Evolutionary conservation across 2,329 filamentous ascomycete genomes (phyloP).

Genomic region (Exophiala aquamarina): DNA sequence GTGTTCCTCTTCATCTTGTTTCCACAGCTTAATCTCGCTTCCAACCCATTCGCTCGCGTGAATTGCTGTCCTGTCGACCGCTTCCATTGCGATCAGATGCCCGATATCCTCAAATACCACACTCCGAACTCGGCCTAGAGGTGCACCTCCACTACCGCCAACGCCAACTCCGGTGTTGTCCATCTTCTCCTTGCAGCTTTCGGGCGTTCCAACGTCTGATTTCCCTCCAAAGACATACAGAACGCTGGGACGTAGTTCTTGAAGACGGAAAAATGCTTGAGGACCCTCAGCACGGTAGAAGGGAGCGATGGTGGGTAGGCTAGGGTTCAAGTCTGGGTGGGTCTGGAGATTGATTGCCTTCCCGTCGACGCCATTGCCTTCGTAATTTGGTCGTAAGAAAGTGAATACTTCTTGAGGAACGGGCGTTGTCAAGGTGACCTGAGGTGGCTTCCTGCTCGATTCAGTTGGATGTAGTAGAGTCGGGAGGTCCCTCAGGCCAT

Average conservation of each 20-base stretch:
- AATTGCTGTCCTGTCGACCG: conserved; percentile 27
- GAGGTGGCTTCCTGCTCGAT: conserved; percentile 58
- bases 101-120: conserved; percentile 26
- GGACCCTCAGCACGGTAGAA: conserved; percentile 47
- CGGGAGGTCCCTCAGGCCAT: conserved; percentile 74
- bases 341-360: conserved; percentile 41
- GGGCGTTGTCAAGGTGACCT: conserved; percentile 71
- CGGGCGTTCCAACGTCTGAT: conserved; percentile 41
- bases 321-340: conserved; percentile 46
- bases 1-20: conserved; percentile 25
- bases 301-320: conserved; percentile 33
- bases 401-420: conserved; percentile 79
- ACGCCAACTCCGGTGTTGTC: conserved; percentile 39
- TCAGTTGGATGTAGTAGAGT: conserved; percentile 49
- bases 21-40: conserved; percentile 25
- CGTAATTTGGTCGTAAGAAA: conserved; percentile 51
- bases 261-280: conserved; percentile 40
- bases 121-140: conserved; percentile 36
- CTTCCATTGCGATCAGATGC: conserved; percentile 32
- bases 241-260: conserved; percentile 45
- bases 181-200: conserved; percentile 42
- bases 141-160: conserved; percentile 55
- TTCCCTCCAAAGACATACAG: conserved; percentile 47
- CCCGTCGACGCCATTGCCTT: conserved; percentile 59
- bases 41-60: conserved; percentile 25